Evolutionary conservation across 2,329 filamentous ascomycete genomes (phyloP), one percentile per base, ranked within the genome.

Genomic region (Apiospora rasikravindrae): DNA sequence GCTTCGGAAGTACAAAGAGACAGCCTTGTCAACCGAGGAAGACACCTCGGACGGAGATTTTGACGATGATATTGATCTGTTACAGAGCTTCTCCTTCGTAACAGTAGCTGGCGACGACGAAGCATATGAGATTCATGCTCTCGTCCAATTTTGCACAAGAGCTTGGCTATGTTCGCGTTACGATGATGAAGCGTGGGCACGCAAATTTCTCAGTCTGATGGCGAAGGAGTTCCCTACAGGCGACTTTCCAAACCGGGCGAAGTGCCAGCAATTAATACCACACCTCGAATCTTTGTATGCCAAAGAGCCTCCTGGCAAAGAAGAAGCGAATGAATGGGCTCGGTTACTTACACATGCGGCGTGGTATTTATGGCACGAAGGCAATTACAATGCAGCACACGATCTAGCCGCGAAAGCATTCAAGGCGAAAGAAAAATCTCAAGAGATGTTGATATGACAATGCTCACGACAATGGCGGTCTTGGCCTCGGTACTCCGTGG

Each of bases 41-140:
- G 49, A 51, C 33, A 71, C 26, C 40, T 66, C 61, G 4, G 40
- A 71, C 1, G 40, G 70, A 4, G 74, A 73, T 4, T 80, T 82
- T 26, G 77, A 81, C 73, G 76, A 80, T 4, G 81, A 85, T 73
- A 69, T 86, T 1, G 47, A 73, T 0, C 74, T 77, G 2, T 77
- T 87, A 16, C 74, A 76, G 53, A 75, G 81, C 69, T 86, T 79
- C 73, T 83, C 77, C 2, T 80, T 86, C 7, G 74, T 86, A 14
- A 70, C 71, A 1, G 68, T 70, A 16, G 76, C 71, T 33, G 73
- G 72, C 44, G 26, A 69, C 29, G 73, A 74, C 1, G 76, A 73
- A 19, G 68, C 72, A 3, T 85, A 83, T 69, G 80, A 83, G 73
- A 86, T 86, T 82, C 84, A 86, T 74, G 61, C 72, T 14, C 78